Evolutionary conservation across 2,329 filamentous ascomycete species (phyloP).

Genomic region (Cladophialophora psammophila): DNA sequence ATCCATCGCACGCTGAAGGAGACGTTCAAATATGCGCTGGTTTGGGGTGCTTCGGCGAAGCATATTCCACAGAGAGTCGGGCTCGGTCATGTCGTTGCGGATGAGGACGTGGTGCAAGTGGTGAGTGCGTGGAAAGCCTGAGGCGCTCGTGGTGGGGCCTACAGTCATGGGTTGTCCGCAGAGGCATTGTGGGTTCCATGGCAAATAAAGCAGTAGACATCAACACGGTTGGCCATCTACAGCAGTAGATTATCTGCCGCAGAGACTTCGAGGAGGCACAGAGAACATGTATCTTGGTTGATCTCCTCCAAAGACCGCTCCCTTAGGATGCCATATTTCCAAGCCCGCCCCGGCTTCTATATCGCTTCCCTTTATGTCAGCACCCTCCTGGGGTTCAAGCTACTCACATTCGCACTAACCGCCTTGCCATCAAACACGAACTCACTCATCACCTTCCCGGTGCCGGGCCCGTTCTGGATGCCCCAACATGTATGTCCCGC

Average conservation of each 20-base stretch:
- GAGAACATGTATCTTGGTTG: not conserved
- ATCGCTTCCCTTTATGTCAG: constrained; percentile 37
- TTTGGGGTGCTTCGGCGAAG: constrained; percentile 95
- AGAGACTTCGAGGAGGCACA: not conserved
- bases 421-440: constrained; percentile 76
- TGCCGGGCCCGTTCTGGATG: constrained; percentile 92
- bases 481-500: constrained; percentile 97
- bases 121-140: constrained; percentile 51
- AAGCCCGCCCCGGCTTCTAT: not conserved
- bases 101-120: constrained; percentile 74
- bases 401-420: constrained; percentile 70
- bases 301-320: not conserved
- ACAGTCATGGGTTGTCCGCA: not conserved
- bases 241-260: not conserved
- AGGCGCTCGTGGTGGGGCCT: not conserved
- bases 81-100: constrained; percentile 76
- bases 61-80: constrained; percentile 95
- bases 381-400: constrained; percentile 72
- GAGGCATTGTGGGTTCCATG: no score
- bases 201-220: no score
- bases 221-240: not conserved
- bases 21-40: constrained; percentile 97
- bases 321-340: not conserved
- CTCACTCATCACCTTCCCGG: constrained; percentile 81
- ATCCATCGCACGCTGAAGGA: constrained; percentile 95